phyloP scores from a whole-genome alignment of 768 basidiomycete species.

The Leccinellum rugosiceps region DNA sequence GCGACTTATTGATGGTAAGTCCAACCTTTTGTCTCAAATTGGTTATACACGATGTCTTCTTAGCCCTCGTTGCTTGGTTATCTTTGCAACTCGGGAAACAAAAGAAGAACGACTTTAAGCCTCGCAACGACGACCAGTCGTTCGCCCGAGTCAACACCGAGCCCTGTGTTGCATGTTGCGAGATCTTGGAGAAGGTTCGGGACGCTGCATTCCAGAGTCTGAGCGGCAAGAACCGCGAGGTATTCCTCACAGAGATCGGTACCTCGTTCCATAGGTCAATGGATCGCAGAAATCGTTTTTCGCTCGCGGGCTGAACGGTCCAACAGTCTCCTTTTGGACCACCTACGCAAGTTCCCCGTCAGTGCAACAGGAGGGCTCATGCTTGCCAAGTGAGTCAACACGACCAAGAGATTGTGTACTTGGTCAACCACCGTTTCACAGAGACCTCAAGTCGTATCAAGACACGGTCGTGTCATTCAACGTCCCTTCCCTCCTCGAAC shows the following conservation, averaged over 20 bases:
- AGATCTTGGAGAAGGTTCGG: conserved; percentile 75
- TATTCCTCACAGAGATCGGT: conserved; percentile 91
- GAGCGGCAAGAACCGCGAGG: conserved; percentile 90
- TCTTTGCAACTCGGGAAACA: conserved; percentile 79
- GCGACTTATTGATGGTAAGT: conserved; percentile 75
- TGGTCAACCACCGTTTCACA: conserved; percentile 29
- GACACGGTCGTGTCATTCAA: conserved; percentile 82
- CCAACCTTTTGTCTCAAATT: not conserved
- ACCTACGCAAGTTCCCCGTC: conserved; percentile 94
- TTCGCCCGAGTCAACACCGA: conserved; percentile 95
- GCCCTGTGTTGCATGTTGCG: conserved; percentile 84
- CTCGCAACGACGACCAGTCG: conserved; percentile 91
- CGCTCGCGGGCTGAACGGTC: conserved; percentile 7
- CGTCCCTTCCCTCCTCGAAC: conserved; percentile 82
- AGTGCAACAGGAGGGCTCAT: conserved; percentile 96
- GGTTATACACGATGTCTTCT: not conserved
- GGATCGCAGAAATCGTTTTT: not conserved
- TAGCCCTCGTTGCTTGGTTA: conserved; percentile 76
- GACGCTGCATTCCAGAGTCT: conserved; percentile 73
- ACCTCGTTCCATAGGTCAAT: conserved; percentile 86
- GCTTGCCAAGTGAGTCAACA: conserved; percentile 82
- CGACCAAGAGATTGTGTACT: not conserved
- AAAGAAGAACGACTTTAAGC: conserved; percentile 96
- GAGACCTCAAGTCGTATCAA: conserved; percentile 96
- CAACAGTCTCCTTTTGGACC: conserved; percentile 81